Percentiles rank a stretch among this genome's conserved stretches.
phyloP scores from a whole-genome alignment of 768 basidiomycete genomes.

The Suillus discolor region DNA sequence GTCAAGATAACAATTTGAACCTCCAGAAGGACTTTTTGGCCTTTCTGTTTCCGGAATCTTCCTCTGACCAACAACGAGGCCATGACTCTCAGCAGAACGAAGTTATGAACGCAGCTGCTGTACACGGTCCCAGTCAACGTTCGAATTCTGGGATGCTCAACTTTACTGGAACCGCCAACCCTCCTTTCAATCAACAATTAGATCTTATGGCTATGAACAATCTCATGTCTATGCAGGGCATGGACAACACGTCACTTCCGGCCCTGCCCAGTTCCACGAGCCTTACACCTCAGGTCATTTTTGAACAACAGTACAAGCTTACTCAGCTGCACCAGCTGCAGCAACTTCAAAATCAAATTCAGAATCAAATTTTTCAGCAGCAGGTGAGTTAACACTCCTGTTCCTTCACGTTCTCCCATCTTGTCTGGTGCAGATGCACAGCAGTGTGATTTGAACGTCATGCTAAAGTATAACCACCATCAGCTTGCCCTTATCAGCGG shows the following conservation, averaged over 20 bases:
- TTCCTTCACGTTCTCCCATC: slow-evolving; percentile 20
- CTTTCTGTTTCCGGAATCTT: slow-evolving; percentile 35
- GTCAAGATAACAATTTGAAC: slow-evolving; percentile 28
- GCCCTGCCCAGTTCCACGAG: slow-evolving; percentile 22
- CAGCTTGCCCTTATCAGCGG: slow-evolving; percentile 74
- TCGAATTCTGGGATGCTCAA: slow-evolving; percentile 6
- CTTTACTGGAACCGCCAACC: slow-evolving; percentile 13
- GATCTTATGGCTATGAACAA: slow-evolving; percentile 48
- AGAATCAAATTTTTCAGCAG: slow-evolving; percentile 88
- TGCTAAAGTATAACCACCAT: slow-evolving; percentile 17
- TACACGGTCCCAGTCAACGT: slow-evolving; percentile 22
- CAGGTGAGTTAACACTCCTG: slow-evolving; percentile 54
- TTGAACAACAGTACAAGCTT: slow-evolving; percentile 80
- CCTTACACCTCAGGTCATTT: slow-evolving; percentile 50
- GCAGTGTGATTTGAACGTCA: neutral
- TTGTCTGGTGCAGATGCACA: slow-evolving; percentile 7
- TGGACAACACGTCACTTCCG: slow-evolving; percentile 29
- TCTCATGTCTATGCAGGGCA: slow-evolving; percentile 52
- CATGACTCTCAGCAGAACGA: slow-evolving; percentile 27
- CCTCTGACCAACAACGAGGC: slow-evolving; percentile 26
- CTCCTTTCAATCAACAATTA: slow-evolving; percentile 39
- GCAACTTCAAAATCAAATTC: slow-evolving; percentile 81
- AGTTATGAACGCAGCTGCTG: slow-evolving; percentile 3
- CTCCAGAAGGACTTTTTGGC: slow-evolving; percentile 37
- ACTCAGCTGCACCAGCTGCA: slow-evolving; percentile 77